Evolutionary conservation across 2,329 filamentous ascomycete genomes (phyloP).

Genomic region (Alternaria panax): DNA sequence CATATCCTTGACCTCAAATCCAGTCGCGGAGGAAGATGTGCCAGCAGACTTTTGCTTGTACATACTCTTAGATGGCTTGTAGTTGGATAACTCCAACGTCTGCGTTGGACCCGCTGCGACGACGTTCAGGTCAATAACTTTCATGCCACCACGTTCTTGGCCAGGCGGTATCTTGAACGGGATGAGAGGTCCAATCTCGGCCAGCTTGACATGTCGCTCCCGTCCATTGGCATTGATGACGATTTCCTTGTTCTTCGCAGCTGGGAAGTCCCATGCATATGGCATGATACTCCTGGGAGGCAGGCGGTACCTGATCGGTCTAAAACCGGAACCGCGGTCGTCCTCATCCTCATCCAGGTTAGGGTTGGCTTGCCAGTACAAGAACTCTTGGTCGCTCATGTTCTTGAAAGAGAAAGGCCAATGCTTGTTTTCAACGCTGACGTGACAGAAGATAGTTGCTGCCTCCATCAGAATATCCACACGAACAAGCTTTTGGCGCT

Average conservation of each 20-base stretch:
- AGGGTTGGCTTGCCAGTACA: slow-evolving; percentile 94
- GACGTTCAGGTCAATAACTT: slow-evolving; percentile 96
- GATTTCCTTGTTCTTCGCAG: slow-evolving; percentile 94
- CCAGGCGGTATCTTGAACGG: slow-evolving; percentile 86
- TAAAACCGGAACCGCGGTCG: slow-evolving; percentile 83
- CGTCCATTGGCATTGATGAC: slow-evolving; percentile 80
- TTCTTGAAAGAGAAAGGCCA: slow-evolving; percentile 99
- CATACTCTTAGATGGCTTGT: slow-evolving; percentile 88
- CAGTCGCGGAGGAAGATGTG: slow-evolving; percentile 68
- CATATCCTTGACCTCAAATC: slow-evolving; percentile 93
- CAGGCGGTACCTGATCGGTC: slow-evolving; percentile 88
- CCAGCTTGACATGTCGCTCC: slow-evolving; percentile 90
- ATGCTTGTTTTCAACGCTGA: slow-evolving; percentile 89
- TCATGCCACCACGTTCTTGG: slow-evolving; percentile 69
- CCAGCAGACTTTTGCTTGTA: slow-evolving; percentile 72
- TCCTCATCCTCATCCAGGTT: slow-evolving; percentile 92
- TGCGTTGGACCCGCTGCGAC: slow-evolving; percentile 95
- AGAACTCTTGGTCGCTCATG: slow-evolving; percentile 94
- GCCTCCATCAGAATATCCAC: slow-evolving; percentile 91
- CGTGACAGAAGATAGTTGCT: slow-evolving; percentile 90
- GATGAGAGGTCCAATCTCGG: slow-evolving; percentile 94
- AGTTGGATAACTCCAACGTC: slow-evolving; percentile 92
- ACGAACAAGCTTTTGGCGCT: slow-evolving; percentile 86
- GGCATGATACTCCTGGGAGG: slow-evolving; percentile 98
- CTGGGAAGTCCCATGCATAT: slow-evolving; percentile 98